These are phyloP conservation scores for Vigna unguiculata DNA, from an alignment of 306 rosid species.

Conservation along the genomic window DNA sequence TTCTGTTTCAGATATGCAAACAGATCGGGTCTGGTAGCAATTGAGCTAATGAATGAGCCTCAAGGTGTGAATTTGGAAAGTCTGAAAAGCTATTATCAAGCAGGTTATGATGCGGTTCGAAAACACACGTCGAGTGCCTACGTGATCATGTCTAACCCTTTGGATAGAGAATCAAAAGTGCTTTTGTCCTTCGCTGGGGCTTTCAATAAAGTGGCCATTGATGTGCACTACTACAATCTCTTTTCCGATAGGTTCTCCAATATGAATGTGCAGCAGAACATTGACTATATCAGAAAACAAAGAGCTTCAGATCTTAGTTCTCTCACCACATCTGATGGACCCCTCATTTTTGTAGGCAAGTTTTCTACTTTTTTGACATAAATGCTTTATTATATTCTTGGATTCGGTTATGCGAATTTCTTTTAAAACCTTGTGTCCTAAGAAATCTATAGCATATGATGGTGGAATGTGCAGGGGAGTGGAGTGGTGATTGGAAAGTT, in stretches of 20 bases:
- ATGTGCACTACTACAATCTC: constrained; percentile 68
- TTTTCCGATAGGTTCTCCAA: constrained; percentile 44
- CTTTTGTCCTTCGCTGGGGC: constrained; percentile 54
- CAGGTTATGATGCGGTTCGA: constrained; percentile 59
- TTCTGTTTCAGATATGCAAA: constrained; percentile 51
- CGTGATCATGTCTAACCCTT: constrained; percentile 63
- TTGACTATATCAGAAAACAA: constrained; percentile 46
- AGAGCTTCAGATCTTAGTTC: constrained; percentile 55
- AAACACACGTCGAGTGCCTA: constrained; percentile 53
- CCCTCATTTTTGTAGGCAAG: constrained; percentile 67
- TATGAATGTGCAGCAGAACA: constrained; percentile 56
- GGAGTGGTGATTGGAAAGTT: constrained; percentile 60
- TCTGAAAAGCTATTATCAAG: constrained; percentile 54
- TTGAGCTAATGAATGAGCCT: constrained; percentile 72
- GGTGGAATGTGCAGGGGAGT: constrained; percentile 58
- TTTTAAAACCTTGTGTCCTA: neutral
- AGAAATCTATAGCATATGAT: constrained; percentile 12
- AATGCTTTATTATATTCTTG: neutral
- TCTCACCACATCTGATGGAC: constrained; percentile 58
- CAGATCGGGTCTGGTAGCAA: constrained; percentile 51
- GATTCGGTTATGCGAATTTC: neutral
- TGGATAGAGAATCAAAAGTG: constrained; percentile 51
- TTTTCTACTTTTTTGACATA: neutral
- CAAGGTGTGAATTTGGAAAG: constrained; percentile 51
- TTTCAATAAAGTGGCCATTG: constrained; percentile 52